Conservation (phyloP, 139 green algal genomes). For the Marvania coccoides region DNA sequence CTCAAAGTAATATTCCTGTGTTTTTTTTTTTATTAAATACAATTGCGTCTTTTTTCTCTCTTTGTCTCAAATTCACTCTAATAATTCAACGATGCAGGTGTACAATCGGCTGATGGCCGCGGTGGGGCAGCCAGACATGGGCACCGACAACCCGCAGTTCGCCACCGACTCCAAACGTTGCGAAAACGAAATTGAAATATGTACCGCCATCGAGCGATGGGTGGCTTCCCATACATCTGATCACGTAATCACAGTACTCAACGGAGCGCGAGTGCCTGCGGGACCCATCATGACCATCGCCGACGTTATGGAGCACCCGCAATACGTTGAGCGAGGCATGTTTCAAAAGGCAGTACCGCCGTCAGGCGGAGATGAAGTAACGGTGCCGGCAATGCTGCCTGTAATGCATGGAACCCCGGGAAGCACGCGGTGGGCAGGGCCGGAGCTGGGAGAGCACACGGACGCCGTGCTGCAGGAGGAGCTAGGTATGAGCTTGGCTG, state of each 20-base stretch:
- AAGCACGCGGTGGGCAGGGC: conserved; percentile 56
- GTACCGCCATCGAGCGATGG: conserved; percentile 35
- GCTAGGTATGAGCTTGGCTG: conserved; percentile 30
- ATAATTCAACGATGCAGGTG: no score
- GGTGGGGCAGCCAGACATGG: conserved; percentile 61
- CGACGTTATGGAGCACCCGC: conserved; percentile 46
- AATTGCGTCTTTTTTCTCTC: no score
- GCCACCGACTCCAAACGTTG: conserved; percentile 45
- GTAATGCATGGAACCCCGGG: conserved; percentile 41
- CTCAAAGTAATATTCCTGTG: no score
- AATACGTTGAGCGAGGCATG: conserved; percentile 48
- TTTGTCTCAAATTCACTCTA: no score
- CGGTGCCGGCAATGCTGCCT: conserved; percentile 55
- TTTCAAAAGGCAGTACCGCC: conserved; percentile 32
- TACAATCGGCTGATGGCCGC: conserved; percentile 70
- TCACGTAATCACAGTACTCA: conserved; percentile 50
- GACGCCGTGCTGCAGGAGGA: conserved; percentile 49
- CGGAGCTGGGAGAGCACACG: conserved; percentile 63
- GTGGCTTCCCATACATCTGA: conserved; percentile 21
- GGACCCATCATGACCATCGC: conserved; percentile 52
- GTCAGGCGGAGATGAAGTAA: conserved; percentile 1
- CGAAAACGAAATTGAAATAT: conserved; percentile 32
- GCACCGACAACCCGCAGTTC: conserved; percentile 48
- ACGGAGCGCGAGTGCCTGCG: conserved; percentile 44
- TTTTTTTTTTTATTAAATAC: no score